A percentile compares a stretch with the other conserved stretches of the same genome.
These are phyloP conservation scores for Zygosaccharomyces siamensis DNA, from an alignment of 805 yeast genomes.

Conservation along the genomic window DNA sequence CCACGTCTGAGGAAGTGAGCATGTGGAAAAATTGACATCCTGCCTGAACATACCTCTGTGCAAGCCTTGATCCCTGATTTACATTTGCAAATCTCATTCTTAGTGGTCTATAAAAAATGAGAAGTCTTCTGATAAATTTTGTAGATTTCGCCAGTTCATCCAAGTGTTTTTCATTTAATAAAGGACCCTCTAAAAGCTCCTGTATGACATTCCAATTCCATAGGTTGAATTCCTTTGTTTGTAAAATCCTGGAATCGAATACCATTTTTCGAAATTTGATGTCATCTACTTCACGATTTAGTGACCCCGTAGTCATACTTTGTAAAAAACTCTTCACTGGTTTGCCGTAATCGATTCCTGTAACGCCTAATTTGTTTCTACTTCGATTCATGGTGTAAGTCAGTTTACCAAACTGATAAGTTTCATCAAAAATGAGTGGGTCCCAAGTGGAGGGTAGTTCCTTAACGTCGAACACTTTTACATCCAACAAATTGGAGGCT, in stretches of 20 bases:
- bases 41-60: conserved; percentile 56
- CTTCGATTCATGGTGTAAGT: conserved; percentile 39
- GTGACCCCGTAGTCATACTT: conserved; percentile 21
- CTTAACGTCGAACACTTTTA: conserved; percentile 14
- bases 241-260: conserved; percentile 61
- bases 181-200: conserved; percentile 76
- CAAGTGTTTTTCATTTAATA: conserved; percentile 62
- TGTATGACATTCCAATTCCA: conserved; percentile 85
- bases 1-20: conserved; percentile 57
- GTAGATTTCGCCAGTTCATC: conserved; percentile 77
- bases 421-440: conserved; percentile 18
- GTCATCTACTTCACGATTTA: conserved; percentile 49
- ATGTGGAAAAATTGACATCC: conserved; percentile 74
- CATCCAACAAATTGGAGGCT: conserved; percentile 52
- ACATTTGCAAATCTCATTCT: conserved; percentile 69
- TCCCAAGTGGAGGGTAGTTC: conserved; percentile 1
- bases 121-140: conserved; percentile 75
- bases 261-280: conserved; percentile 60
- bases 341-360: conserved; percentile 23
- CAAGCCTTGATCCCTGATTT: conserved; percentile 43
- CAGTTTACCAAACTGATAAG: conserved; percentile 46
- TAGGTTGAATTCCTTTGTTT: conserved; percentile 69
- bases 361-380: conserved; percentile 36
- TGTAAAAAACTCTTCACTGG: conserved; percentile 24
- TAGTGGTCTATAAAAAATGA: conserved; percentile 88